Percentiles rank a stretch among this genome's conserved stretches.
phyloP scores from a whole-genome alignment of 768 basidiomycete species.

The Psilocybe azurescens region DNA sequence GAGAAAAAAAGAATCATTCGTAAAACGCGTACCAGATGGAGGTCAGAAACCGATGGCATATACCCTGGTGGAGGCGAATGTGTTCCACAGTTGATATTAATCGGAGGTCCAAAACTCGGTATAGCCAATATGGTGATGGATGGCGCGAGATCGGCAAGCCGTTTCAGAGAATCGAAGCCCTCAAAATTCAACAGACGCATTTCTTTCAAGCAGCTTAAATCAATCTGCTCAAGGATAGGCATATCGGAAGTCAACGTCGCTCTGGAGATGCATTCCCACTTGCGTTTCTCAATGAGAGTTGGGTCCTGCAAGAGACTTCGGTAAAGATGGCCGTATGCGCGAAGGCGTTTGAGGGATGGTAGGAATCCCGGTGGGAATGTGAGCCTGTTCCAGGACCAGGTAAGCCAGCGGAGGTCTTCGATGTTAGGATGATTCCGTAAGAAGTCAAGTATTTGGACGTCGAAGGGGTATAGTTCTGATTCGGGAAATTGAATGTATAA shows the following conservation, averaged over 20 bases:
- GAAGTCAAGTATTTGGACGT: constrained; percentile 22
- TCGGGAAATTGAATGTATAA: constrained; percentile 3
- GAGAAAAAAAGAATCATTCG: background rate
- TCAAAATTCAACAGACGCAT: constrained; percentile 28
- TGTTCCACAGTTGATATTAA: background rate
- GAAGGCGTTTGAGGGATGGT: constrained; percentile 24
- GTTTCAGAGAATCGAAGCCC: constrained; percentile 16
- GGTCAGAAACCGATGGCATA: background rate
- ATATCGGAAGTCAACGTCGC: constrained; percentile 24
- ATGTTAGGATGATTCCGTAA: constrained; percentile 28
- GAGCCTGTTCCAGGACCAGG: constrained; percentile 16
- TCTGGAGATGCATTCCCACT: constrained; percentile 25
- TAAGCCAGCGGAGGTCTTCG: constrained; percentile 31
- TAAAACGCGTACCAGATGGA: background rate
- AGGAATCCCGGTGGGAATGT: constrained; percentile 21
- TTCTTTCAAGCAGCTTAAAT: constrained; percentile 24
- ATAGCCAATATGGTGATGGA: background rate
- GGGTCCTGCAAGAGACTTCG: constrained; percentile 24
- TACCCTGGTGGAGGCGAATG: background rate
- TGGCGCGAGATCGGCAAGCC: background rate
- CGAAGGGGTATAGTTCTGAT: constrained; percentile 9
- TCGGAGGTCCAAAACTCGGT: background rate
- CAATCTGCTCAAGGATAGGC: constrained; percentile 20
- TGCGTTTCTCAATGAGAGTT: constrained; percentile 11
- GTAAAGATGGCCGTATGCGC: constrained; percentile 20